Conservation (phyloP, 768 basidiomycete species). For the Lactarius akahatsu region DNA sequence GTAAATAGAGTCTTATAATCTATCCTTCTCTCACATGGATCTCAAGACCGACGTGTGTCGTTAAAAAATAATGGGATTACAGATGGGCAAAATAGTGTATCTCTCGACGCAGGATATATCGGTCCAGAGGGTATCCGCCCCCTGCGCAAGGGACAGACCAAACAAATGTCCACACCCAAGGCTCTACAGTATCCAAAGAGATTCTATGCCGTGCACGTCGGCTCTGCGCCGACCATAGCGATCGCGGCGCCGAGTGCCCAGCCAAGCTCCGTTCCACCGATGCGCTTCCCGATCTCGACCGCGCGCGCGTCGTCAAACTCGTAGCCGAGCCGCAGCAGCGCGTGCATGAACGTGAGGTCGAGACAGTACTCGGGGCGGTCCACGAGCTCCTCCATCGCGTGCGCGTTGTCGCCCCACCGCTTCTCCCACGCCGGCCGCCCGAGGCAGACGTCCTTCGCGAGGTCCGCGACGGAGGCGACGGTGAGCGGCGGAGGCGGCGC, state of each 20-base stretch:
- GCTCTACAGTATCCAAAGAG: neutral
- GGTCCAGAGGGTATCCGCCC: neutral
- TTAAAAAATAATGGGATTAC: neutral
- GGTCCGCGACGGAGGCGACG: slow-evolving; percentile 56
- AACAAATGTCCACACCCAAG: neutral
- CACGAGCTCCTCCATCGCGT: slow-evolving; percentile 65
- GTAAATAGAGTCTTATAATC: neutral
- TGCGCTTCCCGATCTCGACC: slow-evolving; percentile 81
- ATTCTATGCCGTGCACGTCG: slow-evolving; percentile 49
- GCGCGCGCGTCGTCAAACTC: slow-evolving; percentile 73
- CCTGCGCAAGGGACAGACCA: neutral
- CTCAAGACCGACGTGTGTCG: neutral
- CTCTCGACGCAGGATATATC: no score
- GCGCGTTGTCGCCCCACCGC: slow-evolving; percentile 46
- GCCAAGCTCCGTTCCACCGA: slow-evolving; percentile 87
- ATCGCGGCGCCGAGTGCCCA: slow-evolving; percentile 90
- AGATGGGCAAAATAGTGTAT: neutral
- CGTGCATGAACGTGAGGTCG: slow-evolving; percentile 95
- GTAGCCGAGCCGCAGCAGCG: slow-evolving; percentile 82
- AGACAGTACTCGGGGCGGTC: slow-evolving; percentile 93
- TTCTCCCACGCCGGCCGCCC: slow-evolving; percentile 61
- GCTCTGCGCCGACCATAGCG: slow-evolving; percentile 62
- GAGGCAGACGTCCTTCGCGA: slow-evolving; percentile 71
- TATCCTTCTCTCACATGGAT: neutral
- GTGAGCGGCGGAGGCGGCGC: slow-evolving; percentile 33